Conservation (phyloP, 192 early-diverging fungal species). For the Coemansia sp. region DNA sequence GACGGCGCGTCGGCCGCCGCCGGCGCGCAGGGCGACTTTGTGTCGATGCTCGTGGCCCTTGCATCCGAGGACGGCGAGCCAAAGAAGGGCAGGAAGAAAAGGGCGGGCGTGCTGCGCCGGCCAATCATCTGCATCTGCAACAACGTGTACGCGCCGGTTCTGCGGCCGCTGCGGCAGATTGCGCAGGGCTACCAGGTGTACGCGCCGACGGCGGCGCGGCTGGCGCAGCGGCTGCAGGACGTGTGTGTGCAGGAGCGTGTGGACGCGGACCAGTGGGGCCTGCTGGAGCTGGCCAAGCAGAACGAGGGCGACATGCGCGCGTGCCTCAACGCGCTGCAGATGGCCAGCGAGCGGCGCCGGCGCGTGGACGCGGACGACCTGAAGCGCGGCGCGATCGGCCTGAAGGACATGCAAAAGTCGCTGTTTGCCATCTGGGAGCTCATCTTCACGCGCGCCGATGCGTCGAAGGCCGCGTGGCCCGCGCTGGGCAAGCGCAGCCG, state of each 20-base stretch:
- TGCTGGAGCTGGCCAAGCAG: conserved; percentile 72
- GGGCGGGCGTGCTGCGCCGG: conserved; percentile 59
- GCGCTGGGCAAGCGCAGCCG: conserved; percentile 11
- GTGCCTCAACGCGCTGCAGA: conserved; percentile 86
- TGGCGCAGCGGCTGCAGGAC: conserved; percentile 74
- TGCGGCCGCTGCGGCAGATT: conserved; percentile 79
- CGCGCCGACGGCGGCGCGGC: conserved; percentile 58
- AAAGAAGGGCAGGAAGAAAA: conserved; percentile 11
- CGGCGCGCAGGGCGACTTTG: conserved; percentile 68
- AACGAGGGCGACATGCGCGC: conserved; percentile 85
- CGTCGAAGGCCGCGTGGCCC: conserved; percentile 13
- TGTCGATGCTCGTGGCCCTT: conserved; percentile 61
- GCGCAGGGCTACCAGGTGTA: conserved; percentile 72
- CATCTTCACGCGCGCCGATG: conserved; percentile 61
- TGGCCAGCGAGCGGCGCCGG: conserved; percentile 11
- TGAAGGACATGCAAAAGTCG: conserved; percentile 78
- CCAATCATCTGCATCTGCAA: conserved; percentile 99
- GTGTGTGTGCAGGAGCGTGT: conserved; percentile 80
- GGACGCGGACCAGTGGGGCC: conserved; percentile 66
- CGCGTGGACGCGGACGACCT: conserved; percentile 53
- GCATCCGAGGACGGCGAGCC: conserved; percentile 56
- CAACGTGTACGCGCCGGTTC: conserved; percentile 84
- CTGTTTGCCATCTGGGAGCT: conserved; percentile 82
- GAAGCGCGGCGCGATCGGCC: conserved; percentile 56
- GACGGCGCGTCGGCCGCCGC: conserved; percentile 70